Base-by-base conservation (phyloP, 192 early-diverging fungal genomes). In the Chytriomyces sp. region DNA sequence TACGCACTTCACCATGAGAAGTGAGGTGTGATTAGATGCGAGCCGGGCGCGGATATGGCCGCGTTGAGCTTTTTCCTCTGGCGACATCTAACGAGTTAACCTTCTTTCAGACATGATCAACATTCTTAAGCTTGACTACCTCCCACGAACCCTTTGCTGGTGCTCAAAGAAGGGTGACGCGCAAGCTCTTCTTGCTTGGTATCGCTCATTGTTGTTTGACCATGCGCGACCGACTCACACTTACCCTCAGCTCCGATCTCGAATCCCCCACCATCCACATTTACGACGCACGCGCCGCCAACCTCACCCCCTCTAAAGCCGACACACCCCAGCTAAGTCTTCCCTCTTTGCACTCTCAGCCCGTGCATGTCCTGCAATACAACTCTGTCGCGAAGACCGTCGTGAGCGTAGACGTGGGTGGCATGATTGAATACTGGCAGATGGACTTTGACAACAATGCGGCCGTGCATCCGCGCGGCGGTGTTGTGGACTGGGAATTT, bases 71-170 rank as follows among this genome's bases (percentile, higher is more conserved):
- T n/a, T n/a, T n/a, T n/a, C n/a, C n/a, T n/a, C n/a, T n/a, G n/a
- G n/a, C n/a, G n/a, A n/a, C n/a, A n/a, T n/a, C n/a, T n/a, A n/a
- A n/a, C n/a, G n/a, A n/a, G n/a, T n/a, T n/a, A n/a, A n/a, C n/a
- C n/a, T n/a, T n/a, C n/a, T n/a, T n/a, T n/a, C n/a, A 93, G 95
- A 99, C 68, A 99, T 99, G 97, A 94, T 99, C 61, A 95, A 96
- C 71, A 94, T 96, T 75, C 85, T 97, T 75, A 90, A 89, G 64
- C 73, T 93, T 22, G 81, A 88, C 2, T 96, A 88, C 76, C 65
- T 89, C 2, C 95, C 97, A 19, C 79, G 84, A 14, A 77, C 84
- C 36, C 80, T 95, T 0, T 95, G 92, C 75, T 99, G 95, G 94
- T 85, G 92, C 40, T 90, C 88, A 73, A 86, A 92, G 75, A 85